Base-by-base conservation (phyloP, 768 basidiomycete species). In the Boletus tomentosulus region DNA sequence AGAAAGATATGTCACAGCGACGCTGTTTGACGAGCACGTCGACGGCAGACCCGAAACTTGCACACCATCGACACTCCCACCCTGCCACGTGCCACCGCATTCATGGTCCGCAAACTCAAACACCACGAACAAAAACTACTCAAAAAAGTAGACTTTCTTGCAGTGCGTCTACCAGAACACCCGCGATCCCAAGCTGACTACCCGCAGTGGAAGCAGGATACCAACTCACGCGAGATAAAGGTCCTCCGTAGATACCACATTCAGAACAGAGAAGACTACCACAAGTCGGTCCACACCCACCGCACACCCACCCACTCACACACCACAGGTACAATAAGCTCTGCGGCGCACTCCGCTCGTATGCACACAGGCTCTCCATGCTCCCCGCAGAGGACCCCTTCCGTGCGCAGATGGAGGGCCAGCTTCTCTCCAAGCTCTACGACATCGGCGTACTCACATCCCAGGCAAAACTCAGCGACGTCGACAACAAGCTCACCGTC, bases 101-200 rank as follows among this genome's bases (percentile, higher is more conserved):
- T 19, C 19, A 89, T 89, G 87, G 93, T 97, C 77, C 80, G 95
- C 59, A 87, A 96, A 74, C 82, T 98, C 71, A 98, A 96, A 76
- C 82, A 91, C 69, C 97, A 99, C 73, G 96, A 99, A 71, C 86
- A 94, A 70, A 95, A 88, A 65, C 80, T 97, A 33, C 82, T 95
- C 69, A 94, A 91, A 70, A 94, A 97, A 74, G 95, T 98, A 63
- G 97, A 98, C 73, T 97, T 99, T 71, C 80, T 98, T 56, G 91
- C 89, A 66, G 94, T 92, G 66, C 54, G 83, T 75, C 15, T 15
- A 67, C 11, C 8, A 6, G 24, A 27, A 7, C 51, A 81, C 73
- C 28, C 10, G 13, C 8, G 10, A 25, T 13, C 24, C 47, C 39
- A 37, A 42, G 27, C 27, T 28, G 53, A 45, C 44, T 46, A 16